Conservation (phyloP, 495 filamentous ascomycete species). For the Oidiodendron maius region DNA sequence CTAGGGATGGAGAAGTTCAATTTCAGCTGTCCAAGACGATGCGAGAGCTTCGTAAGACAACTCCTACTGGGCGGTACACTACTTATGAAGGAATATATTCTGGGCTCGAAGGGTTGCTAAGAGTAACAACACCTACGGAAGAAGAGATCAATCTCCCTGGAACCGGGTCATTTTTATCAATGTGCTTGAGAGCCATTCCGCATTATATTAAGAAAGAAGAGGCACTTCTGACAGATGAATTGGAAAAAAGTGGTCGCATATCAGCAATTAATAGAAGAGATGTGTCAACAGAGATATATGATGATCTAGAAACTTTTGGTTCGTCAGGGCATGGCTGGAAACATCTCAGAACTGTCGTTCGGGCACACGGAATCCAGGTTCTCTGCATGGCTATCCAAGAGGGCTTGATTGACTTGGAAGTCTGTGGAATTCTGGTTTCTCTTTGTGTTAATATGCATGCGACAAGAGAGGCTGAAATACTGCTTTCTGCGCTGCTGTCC, state of each 20-base stretch:
- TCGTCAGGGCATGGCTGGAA: constrained; percentile 54
- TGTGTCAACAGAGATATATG: constrained; percentile 50
- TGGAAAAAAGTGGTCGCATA: constrained; percentile 41
- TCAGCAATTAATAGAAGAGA: constrained; percentile 31
- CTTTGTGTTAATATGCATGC: constrained; percentile 34
- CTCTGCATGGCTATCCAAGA: constrained; percentile 49
- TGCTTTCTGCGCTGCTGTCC: constrained; percentile 28
- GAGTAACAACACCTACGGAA: constrained; percentile 28
- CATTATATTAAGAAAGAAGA: constrained; percentile 59
- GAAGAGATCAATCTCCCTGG: constrained; percentile 20
- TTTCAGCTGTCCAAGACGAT: constrained; percentile 17
- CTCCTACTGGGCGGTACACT: constrained; percentile 13
- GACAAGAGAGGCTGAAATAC: constrained; percentile 31
- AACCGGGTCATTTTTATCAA: constrained; percentile 57
- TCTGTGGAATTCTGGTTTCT: constrained; percentile 32
- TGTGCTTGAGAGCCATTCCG: constrained; percentile 57
- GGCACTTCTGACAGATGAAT: constrained; percentile 38
- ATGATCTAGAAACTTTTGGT: constrained; percentile 58
- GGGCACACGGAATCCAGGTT: constrained; percentile 59
- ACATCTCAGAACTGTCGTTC: constrained; percentile 56
- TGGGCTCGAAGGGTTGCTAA: constrained; percentile 41
- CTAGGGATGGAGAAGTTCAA: background rate
- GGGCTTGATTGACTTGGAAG: constrained; percentile 33
- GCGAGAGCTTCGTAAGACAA: constrained; percentile 13
- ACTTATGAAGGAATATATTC: constrained; percentile 37